These are phyloP conservation scores for Picea abies DNA, from an alignment of 83 land plant genomes.

Conservation along the genomic window DNA sequence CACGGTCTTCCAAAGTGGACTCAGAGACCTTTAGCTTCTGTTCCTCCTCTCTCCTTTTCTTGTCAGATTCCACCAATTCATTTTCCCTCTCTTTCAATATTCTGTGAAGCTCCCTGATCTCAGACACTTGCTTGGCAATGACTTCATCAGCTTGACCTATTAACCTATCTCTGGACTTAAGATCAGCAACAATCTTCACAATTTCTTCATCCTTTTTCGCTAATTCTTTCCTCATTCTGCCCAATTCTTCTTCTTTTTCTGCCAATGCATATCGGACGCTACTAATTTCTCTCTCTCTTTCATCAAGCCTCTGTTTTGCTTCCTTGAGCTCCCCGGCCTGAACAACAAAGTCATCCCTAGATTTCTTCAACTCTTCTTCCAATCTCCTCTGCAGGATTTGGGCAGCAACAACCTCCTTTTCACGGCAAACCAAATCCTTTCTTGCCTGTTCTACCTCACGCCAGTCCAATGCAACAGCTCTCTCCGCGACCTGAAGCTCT, in stretches of 20 bases:
- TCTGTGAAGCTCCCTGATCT: slow-evolving; percentile 44
- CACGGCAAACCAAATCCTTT: slow-evolving; percentile 52
- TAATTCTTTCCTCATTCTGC: slow-evolving; percentile 39
- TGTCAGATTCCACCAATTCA: slow-evolving; percentile 30
- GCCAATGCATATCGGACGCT: slow-evolving; percentile 30
- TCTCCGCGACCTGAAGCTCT: slow-evolving; percentile 67
- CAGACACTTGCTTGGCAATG: slow-evolving; percentile 44
- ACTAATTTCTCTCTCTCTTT: slow-evolving; percentile 40
- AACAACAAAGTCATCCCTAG: slow-evolving; percentile 35
- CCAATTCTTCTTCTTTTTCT: slow-evolving; percentile 57
- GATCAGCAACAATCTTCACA: slow-evolving; percentile 27
- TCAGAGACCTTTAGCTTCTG: slow-evolving; percentile 58
- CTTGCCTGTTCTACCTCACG: slow-evolving; percentile 44
- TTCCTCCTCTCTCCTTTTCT: slow-evolving; percentile 36
- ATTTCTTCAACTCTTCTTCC: slow-evolving; percentile 60
- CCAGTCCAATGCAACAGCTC: slow-evolving; percentile 41
- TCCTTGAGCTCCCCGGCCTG: slow-evolving; percentile 50
- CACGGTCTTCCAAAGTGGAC: slow-evolving; percentile 51
- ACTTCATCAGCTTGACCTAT: slow-evolving; percentile 58
- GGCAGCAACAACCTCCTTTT: slow-evolving; percentile 55
- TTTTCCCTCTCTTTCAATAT: slow-evolving; percentile 48
- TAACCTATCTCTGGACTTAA: slow-evolving; percentile 43
- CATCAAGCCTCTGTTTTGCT: slow-evolving; percentile 39
- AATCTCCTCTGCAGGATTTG: slow-evolving; percentile 37
- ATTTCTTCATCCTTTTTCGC: slow-evolving; percentile 50